These are phyloP conservation scores for Pestalotiopsis sp. DNA, from an alignment of 2,329 filamentous ascomycete species.

Conservation along the genomic window DNA sequence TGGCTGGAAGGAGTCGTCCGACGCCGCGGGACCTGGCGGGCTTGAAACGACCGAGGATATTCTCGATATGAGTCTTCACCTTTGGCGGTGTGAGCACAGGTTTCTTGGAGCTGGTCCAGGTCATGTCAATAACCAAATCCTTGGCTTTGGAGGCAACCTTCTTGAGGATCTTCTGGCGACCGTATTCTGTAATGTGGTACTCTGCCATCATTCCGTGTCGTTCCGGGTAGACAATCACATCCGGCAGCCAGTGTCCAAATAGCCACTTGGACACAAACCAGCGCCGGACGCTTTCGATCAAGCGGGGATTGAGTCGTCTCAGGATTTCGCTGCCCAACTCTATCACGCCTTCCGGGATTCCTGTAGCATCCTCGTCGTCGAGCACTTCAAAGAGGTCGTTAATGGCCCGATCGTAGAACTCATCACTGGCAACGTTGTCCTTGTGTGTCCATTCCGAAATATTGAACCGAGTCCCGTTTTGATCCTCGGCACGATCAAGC, in stretches of 20 bases:
- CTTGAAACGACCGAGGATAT: constrained; percentile 68
- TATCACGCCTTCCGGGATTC: constrained; percentile 83
- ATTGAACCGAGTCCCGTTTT: constrained; percentile 71
- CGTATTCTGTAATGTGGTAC: constrained; percentile 90
- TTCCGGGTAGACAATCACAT: constrained; percentile 87
- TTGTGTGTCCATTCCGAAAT: constrained; percentile 74
- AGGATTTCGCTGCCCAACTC: constrained; percentile 85
- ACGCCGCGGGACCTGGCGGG: constrained; percentile 51
- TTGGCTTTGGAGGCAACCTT: constrained; percentile 82
- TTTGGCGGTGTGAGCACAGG: constrained; percentile 64
- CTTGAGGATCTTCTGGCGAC: constrained; percentile 78
- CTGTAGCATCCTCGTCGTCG: constrained; percentile 80
- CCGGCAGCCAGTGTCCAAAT: constrained; percentile 83
- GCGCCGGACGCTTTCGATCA: constrained; percentile 73
- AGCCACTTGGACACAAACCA: constrained; percentile 92
- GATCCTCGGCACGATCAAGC: constrained; percentile 81
- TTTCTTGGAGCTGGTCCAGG: constrained; percentile 63
- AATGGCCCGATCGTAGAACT: constrained; percentile 85
- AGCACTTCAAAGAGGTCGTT: constrained; percentile 82
- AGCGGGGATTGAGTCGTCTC: constrained; percentile 72
- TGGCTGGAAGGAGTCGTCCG: constrained; percentile 68
- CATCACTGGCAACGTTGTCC: constrained; percentile 80
- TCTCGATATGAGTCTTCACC: constrained; percentile 71
- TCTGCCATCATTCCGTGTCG: constrained; percentile 78
- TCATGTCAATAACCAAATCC: constrained; percentile 77